These are phyloP conservation scores for Termitomyces sp. DNA, from an alignment of 768 basidiomycete genomes.

Conservation along the genomic window DNA sequence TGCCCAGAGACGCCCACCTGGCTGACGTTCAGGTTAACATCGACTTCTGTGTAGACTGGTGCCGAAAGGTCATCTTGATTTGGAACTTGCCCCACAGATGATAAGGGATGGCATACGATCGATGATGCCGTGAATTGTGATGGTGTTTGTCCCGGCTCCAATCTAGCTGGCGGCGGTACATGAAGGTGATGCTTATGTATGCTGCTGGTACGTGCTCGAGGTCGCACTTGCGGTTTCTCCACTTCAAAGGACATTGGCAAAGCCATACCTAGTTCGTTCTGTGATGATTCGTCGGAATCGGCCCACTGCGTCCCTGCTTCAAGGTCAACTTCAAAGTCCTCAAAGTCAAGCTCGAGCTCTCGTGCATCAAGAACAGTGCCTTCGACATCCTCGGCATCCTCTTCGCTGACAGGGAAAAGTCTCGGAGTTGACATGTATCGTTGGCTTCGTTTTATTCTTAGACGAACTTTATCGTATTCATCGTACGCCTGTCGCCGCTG, in stretches of 20 bases:
- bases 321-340: constrained; percentile 21
- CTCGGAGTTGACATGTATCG: constrained; percentile 13
- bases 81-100: neutral
- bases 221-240: constrained; percentile 22
- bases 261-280: neutral
- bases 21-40: constrained; percentile 15
- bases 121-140: constrained; percentile 12
- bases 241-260: constrained; percentile 16
- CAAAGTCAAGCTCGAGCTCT: constrained; percentile 27
- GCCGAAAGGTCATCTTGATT: constrained; percentile 9
- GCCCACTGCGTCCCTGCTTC: constrained; percentile 19
- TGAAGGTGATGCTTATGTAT: constrained; percentile 23
- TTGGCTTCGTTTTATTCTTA: constrained; percentile 9
- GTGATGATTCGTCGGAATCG: constrained; percentile 10
- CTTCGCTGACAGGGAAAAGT: constrained; percentile 38
- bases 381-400: constrained; percentile 19
- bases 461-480: constrained; percentile 12
- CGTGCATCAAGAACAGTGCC: constrained; percentile 16
- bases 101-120: constrained; percentile 18
- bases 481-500: constrained; percentile 10
- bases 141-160: neutral
- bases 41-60: constrained; percentile 16
- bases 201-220: constrained; percentile 29
- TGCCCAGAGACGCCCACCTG: constrained; percentile 14
- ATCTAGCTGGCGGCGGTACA: constrained; percentile 10